Evolutionary conservation across 805 yeast genomes (phyloP).

Genomic region (Starmerella stellata): DNA sequence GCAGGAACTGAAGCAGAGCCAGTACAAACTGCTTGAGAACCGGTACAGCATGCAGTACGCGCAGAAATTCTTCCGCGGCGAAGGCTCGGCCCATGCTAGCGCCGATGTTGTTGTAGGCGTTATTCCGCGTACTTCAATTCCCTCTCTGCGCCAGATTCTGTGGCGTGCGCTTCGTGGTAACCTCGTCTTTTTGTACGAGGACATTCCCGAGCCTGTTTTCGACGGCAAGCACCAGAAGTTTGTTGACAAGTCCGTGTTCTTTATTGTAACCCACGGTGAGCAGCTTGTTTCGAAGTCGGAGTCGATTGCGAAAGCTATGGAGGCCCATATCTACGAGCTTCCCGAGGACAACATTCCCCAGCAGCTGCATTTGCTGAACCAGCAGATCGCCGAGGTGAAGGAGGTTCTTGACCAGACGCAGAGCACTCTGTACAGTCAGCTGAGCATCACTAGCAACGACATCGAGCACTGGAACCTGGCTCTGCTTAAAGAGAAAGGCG

Average conservation of each 20-base stretch:
- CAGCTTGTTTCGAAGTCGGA: conserved; percentile 52
- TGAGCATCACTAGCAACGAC: conserved; percentile 58
- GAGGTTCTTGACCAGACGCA: conserved; percentile 48
- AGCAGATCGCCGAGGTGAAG: conserved; percentile 35
- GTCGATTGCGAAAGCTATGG: conserved; percentile 77
- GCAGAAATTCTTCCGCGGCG: conserved; percentile 25
- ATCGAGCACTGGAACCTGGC: conserved; percentile 55
- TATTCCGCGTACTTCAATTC: conserved; percentile 53
- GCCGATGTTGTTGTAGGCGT: conserved; percentile 43
- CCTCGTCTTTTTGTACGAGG: conserved; percentile 55
- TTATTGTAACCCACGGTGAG: conserved; percentile 82
- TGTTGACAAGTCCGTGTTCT: conserved; percentile 62
- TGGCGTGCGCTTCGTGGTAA: conserved; percentile 94
- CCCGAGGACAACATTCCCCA: conserved; percentile 22
- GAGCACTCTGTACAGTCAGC: conserved; percentile 55
- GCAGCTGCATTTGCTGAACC: conserved; percentile 27
- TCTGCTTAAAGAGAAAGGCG: conserved; percentile 62
- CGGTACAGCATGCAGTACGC: conserved; percentile 42
- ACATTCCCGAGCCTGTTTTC: conserved; percentile 44
- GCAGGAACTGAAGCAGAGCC: conserved; percentile 42
- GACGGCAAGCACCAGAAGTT: conserved; percentile 40
- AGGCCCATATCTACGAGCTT: conserved; percentile 55
- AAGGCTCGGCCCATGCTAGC: conserved; percentile 21
- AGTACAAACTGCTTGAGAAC: conserved; percentile 51
- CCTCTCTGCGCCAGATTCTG: conserved; percentile 56